phyloP scores from a whole-genome alignment of 345 rosid species.

The Tarenaya hassleriana region DNA sequence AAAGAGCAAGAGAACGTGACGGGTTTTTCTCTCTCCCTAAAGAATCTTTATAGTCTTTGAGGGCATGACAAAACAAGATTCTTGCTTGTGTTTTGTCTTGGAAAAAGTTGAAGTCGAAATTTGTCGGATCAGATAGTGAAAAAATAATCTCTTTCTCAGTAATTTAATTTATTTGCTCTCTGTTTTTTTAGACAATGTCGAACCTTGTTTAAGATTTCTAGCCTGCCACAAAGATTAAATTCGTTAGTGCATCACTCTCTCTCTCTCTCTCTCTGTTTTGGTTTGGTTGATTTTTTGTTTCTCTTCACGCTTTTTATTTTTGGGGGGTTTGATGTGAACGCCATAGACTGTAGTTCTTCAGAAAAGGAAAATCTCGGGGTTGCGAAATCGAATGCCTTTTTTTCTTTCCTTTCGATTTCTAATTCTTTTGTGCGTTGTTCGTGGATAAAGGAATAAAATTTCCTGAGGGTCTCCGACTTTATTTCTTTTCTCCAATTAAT shows the following conservation, averaged over 20 bases:
- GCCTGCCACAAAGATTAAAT: too few relatives aligned
- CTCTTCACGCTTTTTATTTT: slow-evolving; percentile 6
- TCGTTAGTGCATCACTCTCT: too few relatives aligned
- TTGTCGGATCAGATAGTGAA: neutral
- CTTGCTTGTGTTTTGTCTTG: slow-evolving; percentile 2
- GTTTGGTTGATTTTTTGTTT: neutral
- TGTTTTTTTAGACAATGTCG: too few relatives aligned
- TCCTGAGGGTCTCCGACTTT: slow-evolving; percentile 7
- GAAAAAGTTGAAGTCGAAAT: neutral
- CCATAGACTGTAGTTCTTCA: slow-evolving; percentile 24
- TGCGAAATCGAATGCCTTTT: slow-evolving; percentile 3
- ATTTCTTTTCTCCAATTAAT: slow-evolving; percentile 11
- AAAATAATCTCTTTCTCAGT: slow-evolving; percentile 8
- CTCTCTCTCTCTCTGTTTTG: neutral
- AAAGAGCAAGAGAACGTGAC: neutral
- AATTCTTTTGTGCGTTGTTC: slow-evolving; percentile 11
- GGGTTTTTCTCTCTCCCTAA: too few relatives aligned
- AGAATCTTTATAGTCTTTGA: neutral
- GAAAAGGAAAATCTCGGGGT: too few relatives aligned
- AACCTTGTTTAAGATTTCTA: too few relatives aligned
- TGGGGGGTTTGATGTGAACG: slow-evolving; percentile 13
- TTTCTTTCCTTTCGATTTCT: slow-evolving; percentile 8
- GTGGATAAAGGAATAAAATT: slow-evolving; percentile 14
- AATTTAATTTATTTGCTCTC: too few relatives aligned
- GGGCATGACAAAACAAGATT: neutral